phyloP scores from a whole-genome alignment of 192 early-diverging fungal species.

The Gaertneriomyces sp. region DNA sequence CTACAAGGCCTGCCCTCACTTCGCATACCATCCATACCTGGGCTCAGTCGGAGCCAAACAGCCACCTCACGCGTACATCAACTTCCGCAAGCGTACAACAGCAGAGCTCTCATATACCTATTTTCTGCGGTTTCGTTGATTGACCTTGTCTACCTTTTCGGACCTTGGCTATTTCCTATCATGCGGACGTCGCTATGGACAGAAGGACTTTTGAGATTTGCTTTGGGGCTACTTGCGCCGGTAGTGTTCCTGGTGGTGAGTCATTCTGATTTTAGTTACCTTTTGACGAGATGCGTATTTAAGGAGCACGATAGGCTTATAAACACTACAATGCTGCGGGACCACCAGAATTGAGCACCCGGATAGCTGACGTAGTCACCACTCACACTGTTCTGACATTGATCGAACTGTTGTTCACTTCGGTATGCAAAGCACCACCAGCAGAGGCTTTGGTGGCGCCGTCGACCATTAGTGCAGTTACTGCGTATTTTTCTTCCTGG shows the following conservation, averaged over 20 bases:
- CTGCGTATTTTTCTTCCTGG: slow-evolving; percentile 12
- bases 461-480: not conserved
- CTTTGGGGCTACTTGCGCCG: too few relatives aligned
- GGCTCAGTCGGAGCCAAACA: not conserved
- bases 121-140: too few relatives aligned
- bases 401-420: not conserved
- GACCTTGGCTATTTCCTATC: too few relatives aligned
- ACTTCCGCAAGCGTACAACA: too few relatives aligned
- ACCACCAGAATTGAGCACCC: not conserved
- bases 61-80: not conserved
- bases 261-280: too few relatives aligned
- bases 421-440: not conserved
- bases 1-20: not conserved
- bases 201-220: too few relatives aligned
- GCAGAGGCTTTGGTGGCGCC: not conserved
- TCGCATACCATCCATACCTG: not conserved
- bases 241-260: too few relatives aligned
- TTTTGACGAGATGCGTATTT: not conserved
- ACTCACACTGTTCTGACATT: slow-evolving; percentile 16
- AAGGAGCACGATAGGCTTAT: not conserved
- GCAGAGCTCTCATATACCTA: too few relatives aligned
- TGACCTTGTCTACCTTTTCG: too few relatives aligned
- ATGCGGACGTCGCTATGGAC: too few relatives aligned
- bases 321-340: not conserved
- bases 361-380: slow-evolving; percentile 3